Conservation (phyloP, 2,329 filamentous ascomycete species). For the Penicillium sclerotiorum region DNA sequence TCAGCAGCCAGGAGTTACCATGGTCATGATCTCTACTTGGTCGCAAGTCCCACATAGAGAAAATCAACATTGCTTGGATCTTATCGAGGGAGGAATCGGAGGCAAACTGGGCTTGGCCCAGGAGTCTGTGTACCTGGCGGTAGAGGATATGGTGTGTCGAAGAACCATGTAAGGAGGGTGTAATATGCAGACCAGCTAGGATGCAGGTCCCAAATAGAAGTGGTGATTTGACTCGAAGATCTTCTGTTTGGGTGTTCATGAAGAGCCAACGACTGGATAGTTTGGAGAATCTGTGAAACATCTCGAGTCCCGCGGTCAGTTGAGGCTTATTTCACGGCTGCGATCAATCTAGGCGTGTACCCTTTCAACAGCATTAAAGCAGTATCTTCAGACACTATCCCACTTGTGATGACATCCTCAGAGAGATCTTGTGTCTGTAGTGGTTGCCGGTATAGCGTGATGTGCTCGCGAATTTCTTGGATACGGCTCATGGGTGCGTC, state of each 20-base stretch:
- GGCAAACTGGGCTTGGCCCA: slow-evolving; percentile 11
- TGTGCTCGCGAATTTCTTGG: slow-evolving; percentile 20
- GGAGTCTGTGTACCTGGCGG: slow-evolving; percentile 9
- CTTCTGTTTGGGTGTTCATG: slow-evolving; percentile 8
- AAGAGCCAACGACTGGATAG: slow-evolving; percentile 20
- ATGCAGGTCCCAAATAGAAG: slow-evolving; percentile 18
- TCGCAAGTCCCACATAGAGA: slow-evolving; percentile 19
- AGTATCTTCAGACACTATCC: slow-evolving; percentile 9
- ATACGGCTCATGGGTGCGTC: slow-evolving; percentile 21
- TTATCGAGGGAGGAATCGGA: slow-evolving; percentile 11
- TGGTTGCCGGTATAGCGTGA: slow-evolving; percentile 10
- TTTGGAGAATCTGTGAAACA: slow-evolving; percentile 10
- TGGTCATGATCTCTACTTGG: slow-evolving; percentile 17
- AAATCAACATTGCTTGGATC: slow-evolving; percentile 18
- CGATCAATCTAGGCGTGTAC: not conserved
- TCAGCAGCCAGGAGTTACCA: slow-evolving; percentile 18
- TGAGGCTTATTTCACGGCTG: not conserved
- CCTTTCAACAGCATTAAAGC: slow-evolving; percentile 12
- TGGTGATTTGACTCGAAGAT: slow-evolving; percentile 10
- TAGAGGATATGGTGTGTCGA: slow-evolving; percentile 15
- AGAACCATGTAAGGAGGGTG: slow-evolving; percentile 12
- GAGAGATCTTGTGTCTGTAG: slow-evolving; percentile 3
- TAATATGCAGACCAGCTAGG: slow-evolving; percentile 15
- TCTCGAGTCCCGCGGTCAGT: not conserved
- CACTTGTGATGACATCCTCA: slow-evolving; percentile 11